Evolutionary conservation across 2,329 filamentous ascomycete genomes (phyloP), one percentile per base, ranked within the genome.

Genomic region (Sclerotinia glacialis): DNA sequence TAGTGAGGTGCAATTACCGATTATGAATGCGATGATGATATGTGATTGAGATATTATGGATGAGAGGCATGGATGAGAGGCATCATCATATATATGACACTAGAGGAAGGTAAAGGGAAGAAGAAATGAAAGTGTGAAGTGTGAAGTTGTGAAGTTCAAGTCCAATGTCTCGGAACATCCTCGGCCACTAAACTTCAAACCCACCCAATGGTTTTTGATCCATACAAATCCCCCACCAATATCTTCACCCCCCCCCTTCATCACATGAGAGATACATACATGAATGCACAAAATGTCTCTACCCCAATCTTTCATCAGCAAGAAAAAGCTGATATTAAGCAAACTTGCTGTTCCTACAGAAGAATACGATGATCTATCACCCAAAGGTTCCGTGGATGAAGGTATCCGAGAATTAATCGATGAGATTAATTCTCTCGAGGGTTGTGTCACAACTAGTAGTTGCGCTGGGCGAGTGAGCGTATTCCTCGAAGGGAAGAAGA

Each of bases 361-460:
- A 5, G 84, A 90, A 67, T 96, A 97, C 78, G 85, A 86, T 50
- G 94, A 97, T 78, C 83, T 89, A 9, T 96, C 92, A 1, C 93
- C 94, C 3, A 97, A 97, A 80, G 94, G 93, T 21, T 90, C 88
- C 0, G 85, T 98, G 26, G 94, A 98, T 77, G 85, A 81, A 58
- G 89, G 87, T 0, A 93, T 98, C 71, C 85, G 89, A 56, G 83
- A 88, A 28, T 81, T 97, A 64, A 93, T 98, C 68, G 83, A 84
- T 61, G 86, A 90, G 71, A 89, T 98, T 76, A 98, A 98, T 78
- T 77, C 74, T 1, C 75, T 89, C 7, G 84, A 88, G 1, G 92
- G 91, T 1, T 85, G 93, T 50, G 92, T 96, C 44, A 97, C 94
- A 1, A 97, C 93, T 3, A 97, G 93, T 78, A 97, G 93, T 78